These are phyloP conservation scores for Phylloporus sp. DNA, from an alignment of 768 basidiomycete genomes.

Conservation along the genomic window DNA sequence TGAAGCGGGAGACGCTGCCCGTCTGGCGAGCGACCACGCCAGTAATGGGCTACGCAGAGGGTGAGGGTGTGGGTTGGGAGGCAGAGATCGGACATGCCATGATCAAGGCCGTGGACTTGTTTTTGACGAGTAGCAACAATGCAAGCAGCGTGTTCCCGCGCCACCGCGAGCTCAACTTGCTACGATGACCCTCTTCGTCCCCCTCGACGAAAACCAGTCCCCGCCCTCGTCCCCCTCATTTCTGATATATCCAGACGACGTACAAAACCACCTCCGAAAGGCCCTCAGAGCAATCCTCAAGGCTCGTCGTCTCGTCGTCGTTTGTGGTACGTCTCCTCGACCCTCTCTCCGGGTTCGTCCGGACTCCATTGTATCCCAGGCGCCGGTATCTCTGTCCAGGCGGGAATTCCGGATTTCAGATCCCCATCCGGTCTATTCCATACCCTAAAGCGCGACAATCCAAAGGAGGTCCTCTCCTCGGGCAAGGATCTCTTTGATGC, in stretches of 20 bases:
- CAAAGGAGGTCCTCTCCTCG: slow-evolving; percentile 61
- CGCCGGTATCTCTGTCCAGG: slow-evolving; percentile 83
- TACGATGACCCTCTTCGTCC: slow-evolving; percentile 62
- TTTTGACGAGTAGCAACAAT: too few species aligned
- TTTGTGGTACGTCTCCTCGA: slow-evolving; percentile 68
- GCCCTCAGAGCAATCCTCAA: slow-evolving; percentile 66
- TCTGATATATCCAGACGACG: slow-evolving; percentile 44
- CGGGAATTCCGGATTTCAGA: slow-evolving; percentile 88
- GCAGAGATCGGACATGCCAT: slow-evolving; percentile 18
- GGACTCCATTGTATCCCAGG: slow-evolving; percentile 39
- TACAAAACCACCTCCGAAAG: slow-evolving; percentile 43
- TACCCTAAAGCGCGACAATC: slow-evolving; percentile 71
- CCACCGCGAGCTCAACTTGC: too few species aligned
- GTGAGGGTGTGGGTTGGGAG: slow-evolving; percentile 15
- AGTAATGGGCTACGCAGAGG: slow-evolving; percentile 29
- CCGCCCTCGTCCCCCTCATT: slow-evolving; percentile 53
- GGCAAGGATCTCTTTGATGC: slow-evolving; percentile 91
- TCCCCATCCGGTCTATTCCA: slow-evolving; percentile 78
- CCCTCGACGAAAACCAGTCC: slow-evolving; percentile 46
- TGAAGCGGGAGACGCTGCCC: slow-evolving; percentile 26
- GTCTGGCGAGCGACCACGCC: slow-evolving; percentile 20
- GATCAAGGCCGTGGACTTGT: too few species aligned
- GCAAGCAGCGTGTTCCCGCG: slow-evolving; percentile 24
- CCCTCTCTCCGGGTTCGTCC: slow-evolving; percentile 9
- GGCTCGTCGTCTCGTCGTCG: slow-evolving; percentile 78